Base-by-base conservation (phyloP, 345 rosid species). In the Camelina neglecta region DNA sequence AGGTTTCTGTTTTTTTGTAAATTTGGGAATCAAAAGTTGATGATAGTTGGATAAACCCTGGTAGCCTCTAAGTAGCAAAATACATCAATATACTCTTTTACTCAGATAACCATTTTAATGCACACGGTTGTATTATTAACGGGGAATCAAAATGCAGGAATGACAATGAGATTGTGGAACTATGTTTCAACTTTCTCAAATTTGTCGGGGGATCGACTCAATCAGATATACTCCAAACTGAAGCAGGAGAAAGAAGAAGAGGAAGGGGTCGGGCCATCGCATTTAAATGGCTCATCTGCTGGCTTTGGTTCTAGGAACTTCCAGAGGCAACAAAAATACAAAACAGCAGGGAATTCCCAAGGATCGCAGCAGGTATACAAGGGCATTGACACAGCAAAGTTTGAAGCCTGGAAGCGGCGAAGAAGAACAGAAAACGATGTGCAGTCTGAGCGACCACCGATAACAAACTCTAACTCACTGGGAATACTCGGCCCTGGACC, bases 401-500 rank as follows among this genome's bases (percentile, higher is more conserved):
- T 87, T 41, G 99, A 90, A 84, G 96, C 96, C 8, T 92, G 99
- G 99, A 96, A 96, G 72, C 81, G 92, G 56, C 81, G 92, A 60
- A 84, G 89, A 81, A 87, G 97, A 84, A 80, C 89, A 15, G 97
- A 95, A 67, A 70, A 81, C 7, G 81, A 69, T 36, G 60, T 42
- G 31, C 73, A 72, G 54, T 11, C 66, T 23, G 75, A 74, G 64
- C 49, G 79, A 88, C 87, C 60, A 72, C 84, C 79, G 53, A 36
- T 72, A 33, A 55, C 82, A 2, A 93, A 93, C 83, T 92, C 97
- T 54, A 93, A 75, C 69, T 89, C 98, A 0, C 64, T 89, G 57
- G 99, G 99, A 45, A 96, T 96, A 81, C 97, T 96, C 5, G 99
- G 99, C 60, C 97, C 98, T 3, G 92, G 86, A 35, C 99, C 99